Conservation (phyloP, 768 basidiomycete genomes). For the Hortiboletus campestris region DNA sequence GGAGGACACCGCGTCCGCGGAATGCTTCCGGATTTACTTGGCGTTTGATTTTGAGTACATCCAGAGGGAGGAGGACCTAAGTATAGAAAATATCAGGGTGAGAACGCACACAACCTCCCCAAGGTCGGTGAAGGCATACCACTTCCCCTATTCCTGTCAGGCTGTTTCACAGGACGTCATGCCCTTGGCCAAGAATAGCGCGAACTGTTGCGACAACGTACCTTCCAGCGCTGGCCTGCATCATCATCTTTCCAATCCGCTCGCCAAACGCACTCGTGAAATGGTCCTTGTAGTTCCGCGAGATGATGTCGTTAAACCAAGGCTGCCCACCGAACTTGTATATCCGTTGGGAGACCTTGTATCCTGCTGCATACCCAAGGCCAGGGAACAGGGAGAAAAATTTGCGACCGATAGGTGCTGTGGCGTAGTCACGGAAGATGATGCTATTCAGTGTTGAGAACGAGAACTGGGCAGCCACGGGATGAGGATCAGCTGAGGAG, state of each 20-base stretch:
- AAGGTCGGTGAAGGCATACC: constrained; percentile 42
- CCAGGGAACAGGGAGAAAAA: constrained; percentile 96
- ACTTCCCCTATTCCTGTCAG: constrained; percentile 92
- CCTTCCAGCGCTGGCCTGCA: constrained; percentile 95
- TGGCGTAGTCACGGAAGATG: constrained; percentile 84
- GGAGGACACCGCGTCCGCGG: constrained; percentile 87
- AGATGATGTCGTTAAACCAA: constrained; percentile 92
- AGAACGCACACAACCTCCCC: background rate
- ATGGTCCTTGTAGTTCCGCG: constrained; percentile 71
- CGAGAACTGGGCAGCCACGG: constrained; percentile 63
- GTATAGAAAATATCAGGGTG: background rate
- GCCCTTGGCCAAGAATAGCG: too few relatives aligned
- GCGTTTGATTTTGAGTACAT: constrained; percentile 97
- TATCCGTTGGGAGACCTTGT: constrained; percentile 90
- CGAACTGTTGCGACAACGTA: constrained; percentile 31
- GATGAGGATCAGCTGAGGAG: background rate
- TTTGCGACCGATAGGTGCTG: constrained; percentile 62
- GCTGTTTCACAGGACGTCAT: constrained; percentile 31
- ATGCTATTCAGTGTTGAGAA: constrained; percentile 63
- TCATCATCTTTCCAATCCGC: constrained; percentile 93
- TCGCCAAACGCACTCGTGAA: constrained; percentile 90
- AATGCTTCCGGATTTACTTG: constrained; percentile 99
- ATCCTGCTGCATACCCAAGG: constrained; percentile 96
- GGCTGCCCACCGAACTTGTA: constrained; percentile 99
- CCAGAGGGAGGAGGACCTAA: constrained; percentile 89